phyloP scores from a whole-genome alignment of 2,329 filamentous ascomycete genomes.

The Epichloe glyceriae region DNA sequence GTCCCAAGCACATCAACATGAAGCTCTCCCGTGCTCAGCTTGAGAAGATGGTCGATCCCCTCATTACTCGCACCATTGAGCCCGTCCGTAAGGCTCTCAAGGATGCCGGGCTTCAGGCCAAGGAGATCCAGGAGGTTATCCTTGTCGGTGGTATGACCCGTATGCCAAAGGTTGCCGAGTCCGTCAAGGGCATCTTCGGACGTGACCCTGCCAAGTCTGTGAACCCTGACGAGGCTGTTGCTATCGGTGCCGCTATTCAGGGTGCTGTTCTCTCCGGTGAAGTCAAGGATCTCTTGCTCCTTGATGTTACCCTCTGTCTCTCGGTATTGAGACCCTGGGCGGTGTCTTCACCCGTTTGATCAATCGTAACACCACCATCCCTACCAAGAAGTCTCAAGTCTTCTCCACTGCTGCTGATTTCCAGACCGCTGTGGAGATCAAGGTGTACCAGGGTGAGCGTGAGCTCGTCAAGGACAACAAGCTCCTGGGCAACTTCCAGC shows the following conservation, averaged over 20 bases:
- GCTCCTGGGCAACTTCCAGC: constrained; percentile 97
- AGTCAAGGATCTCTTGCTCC: constrained; percentile 87
- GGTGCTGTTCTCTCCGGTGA: constrained; percentile 93
- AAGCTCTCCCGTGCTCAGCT: constrained; percentile 90
- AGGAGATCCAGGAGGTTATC: constrained; percentile 95
- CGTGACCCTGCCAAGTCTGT: constrained; percentile 95
- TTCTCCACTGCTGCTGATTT: constrained; percentile 97
- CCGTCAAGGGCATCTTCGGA: constrained; percentile 92
- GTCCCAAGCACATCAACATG: constrained; percentile 95
- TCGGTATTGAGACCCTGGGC: constrained; percentile 96
- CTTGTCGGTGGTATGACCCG: constrained; percentile 98
- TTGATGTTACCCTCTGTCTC: constrained; percentile 90
- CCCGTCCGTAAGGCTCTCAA: constrained; percentile 94
- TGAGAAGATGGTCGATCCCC: constrained; percentile 80
- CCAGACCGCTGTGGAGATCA: constrained; percentile 98
- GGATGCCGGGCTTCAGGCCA: constrained; percentile 81
- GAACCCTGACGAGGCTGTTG: constrained; percentile 96
- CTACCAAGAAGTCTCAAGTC: constrained; percentile 97
- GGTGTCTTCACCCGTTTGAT: constrained; percentile 97
- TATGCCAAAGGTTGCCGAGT: constrained; percentile 97
- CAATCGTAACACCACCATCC: constrained; percentile 98
- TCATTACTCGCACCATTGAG: constrained; percentile 76
- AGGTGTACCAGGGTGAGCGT: constrained; percentile 99
- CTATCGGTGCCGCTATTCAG: constrained; percentile 94
- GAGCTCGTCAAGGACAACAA: constrained; percentile 98